Conservation (phyloP, 768 basidiomycete genomes). For the Rubroboletus pulcherrimus region DNA sequence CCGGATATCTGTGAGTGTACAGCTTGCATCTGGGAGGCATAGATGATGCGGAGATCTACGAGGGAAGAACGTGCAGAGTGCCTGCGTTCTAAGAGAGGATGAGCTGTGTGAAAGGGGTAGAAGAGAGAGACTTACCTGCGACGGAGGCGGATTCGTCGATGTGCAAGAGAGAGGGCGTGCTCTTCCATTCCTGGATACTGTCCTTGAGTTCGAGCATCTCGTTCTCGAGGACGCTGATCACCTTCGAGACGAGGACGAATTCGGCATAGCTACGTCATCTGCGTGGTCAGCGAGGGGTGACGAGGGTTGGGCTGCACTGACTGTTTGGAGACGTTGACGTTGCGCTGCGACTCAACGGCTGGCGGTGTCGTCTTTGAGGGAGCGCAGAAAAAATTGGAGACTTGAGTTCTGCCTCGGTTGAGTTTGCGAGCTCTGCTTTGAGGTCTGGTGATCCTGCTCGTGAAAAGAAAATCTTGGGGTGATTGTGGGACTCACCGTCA, state of each 20-base stretch:
- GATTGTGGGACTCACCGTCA: slow-evolving; percentile 57
- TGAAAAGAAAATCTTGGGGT: background rate
- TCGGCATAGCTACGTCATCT: slow-evolving; percentile 76
- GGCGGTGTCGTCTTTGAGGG: slow-evolving; percentile 70
- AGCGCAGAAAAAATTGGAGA: slow-evolving; percentile 74
- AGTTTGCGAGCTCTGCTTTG: slow-evolving; percentile 85
- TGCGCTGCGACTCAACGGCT: slow-evolving; percentile 79
- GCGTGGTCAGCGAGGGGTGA: slow-evolving; percentile 6
- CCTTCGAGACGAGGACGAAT: slow-evolving; percentile 95
- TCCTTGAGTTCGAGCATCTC: slow-evolving; percentile 98
- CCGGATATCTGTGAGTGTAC: slow-evolving; percentile 91
- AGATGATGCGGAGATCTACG: slow-evolving; percentile 91
- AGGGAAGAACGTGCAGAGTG: slow-evolving; percentile 82
- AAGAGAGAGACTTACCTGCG: slow-evolving; percentile 36
- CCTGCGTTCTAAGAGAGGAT: slow-evolving; percentile 41
- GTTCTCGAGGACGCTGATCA: slow-evolving; percentile 93
- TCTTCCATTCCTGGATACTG: slow-evolving; percentile 90
- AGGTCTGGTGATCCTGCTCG: slow-evolving; percentile 44
- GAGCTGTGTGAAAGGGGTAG: slow-evolving; percentile 25
- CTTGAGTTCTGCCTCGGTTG: slow-evolving; percentile 77
- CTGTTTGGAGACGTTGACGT: slow-evolving; percentile 83
- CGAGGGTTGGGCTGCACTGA: slow-evolving; percentile 25
- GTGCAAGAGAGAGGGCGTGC: slow-evolving; percentile 89
- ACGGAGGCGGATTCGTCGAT: slow-evolving; percentile 77
- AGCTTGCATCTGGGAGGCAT: slow-evolving; percentile 91